Percentiles rank a stretch among this genome's conserved stretches.
Evolutionary conservation across 495 filamentous ascomycete genomes (phyloP).

Genomic region (Aspergillus sclerotioniger): DNA sequence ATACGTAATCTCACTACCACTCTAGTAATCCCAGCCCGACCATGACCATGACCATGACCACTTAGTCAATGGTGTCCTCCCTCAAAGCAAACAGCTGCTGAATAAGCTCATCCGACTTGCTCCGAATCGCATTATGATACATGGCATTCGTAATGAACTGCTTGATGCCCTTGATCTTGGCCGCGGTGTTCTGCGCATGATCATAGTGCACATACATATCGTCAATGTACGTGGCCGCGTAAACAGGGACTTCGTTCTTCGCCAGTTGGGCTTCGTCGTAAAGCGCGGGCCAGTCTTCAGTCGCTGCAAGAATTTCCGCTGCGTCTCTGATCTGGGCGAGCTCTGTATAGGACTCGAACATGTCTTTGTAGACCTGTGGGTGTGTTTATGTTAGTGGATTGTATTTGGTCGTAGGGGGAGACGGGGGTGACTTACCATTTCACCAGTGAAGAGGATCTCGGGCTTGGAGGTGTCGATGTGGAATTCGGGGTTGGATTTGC

Average conservation of each 20-base stretch:
- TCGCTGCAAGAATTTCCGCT: constrained; percentile 67
- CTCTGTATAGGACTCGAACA: constrained; percentile 75
- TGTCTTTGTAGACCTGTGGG: constrained; percentile 66
- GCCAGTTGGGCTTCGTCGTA: constrained; percentile 72
- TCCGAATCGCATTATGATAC: constrained; percentile 80
- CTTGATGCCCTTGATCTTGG: constrained; percentile 72
- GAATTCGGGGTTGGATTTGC: constrained; percentile 43
- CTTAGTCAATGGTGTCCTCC: constrained; percentile 70
- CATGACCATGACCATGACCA: neutral
- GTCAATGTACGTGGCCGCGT: constrained; percentile 78
- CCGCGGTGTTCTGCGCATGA: constrained; percentile 67
- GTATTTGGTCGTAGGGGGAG: neutral
- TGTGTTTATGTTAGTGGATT: constrained; percentile 8
- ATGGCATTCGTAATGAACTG: constrained; percentile 80
- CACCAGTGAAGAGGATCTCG: constrained; percentile 76
- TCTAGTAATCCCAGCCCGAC: neutral
- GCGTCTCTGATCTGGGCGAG: constrained; percentile 60
- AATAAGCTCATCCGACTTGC: constrained; percentile 70
- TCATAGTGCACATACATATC: constrained; percentile 94
- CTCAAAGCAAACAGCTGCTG: constrained; percentile 66
- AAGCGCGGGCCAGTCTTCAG: constrained; percentile 67
- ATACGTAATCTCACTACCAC: neutral
- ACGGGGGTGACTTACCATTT: constrained; percentile 58
- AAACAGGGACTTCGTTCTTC: constrained; percentile 83
- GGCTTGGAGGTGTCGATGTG: constrained; percentile 47